These are phyloP conservation scores for Sporothrix mexicana DNA, from an alignment of 2,329 filamentous ascomycete genomes.

Conservation along the genomic window DNA sequence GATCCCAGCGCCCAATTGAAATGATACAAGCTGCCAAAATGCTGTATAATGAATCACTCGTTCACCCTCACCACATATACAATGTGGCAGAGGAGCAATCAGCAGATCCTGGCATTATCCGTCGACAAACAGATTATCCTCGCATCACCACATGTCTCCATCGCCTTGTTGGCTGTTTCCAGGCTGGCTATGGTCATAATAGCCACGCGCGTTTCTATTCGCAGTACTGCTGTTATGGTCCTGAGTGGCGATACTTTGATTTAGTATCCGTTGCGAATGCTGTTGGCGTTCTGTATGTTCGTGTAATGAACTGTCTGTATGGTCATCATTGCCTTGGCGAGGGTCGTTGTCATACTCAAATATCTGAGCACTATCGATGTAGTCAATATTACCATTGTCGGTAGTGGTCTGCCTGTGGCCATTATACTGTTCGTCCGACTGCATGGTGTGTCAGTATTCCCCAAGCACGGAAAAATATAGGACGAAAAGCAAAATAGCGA, in stretches of 20 bases:
- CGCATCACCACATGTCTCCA: slow-evolving; percentile 41
- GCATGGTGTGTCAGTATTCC: background rate
- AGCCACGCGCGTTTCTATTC: slow-evolving; percentile 33
- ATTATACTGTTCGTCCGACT: slow-evolving; percentile 43
- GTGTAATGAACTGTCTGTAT: background rate
- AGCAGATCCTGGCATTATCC: no score
- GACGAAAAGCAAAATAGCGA: background rate
- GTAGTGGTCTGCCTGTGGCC: slow-evolving; percentile 40
- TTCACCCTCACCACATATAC: no score
- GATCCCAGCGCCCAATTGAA: no score
- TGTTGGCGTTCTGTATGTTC: background rate
- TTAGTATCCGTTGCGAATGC: slow-evolving; percentile 27
- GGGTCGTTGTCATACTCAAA: slow-evolving; percentile 46
- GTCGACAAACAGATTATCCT: no score
- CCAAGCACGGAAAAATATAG: background rate
- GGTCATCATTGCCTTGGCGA: slow-evolving; percentile 24
- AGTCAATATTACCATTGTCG: slow-evolving; percentile 39
- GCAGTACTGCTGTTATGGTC: background rate
- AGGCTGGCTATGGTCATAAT: slow-evolving; percentile 40
- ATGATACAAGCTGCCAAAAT: no score
- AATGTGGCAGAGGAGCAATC: no score
- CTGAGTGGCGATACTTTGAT: background rate
- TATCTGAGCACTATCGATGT: slow-evolving; percentile 46
- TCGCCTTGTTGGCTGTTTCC: slow-evolving; percentile 36
- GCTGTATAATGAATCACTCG: no score